phyloP scores from a whole-genome alignment of 2,329 filamentous ascomycete genomes.

The Penicillium sp. region DNA sequence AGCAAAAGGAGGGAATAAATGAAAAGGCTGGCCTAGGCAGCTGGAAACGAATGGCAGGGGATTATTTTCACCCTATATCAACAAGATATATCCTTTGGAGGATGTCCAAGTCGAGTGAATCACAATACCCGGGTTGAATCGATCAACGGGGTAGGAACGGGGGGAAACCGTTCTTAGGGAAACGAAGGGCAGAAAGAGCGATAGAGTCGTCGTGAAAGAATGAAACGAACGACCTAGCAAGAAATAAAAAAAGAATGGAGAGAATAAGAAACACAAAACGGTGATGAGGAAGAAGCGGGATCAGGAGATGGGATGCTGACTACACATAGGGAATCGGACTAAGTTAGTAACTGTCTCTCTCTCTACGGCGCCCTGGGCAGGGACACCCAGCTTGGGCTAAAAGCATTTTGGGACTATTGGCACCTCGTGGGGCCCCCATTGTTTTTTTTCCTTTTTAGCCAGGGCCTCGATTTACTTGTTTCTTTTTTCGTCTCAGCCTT shows the following conservation, averaged over 20 bases:
- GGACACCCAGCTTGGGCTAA: not conserved
- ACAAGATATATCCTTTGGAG: constrained; percentile 7
- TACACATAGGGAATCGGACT: constrained; percentile 9
- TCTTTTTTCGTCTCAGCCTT: not conserved
- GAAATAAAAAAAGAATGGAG: constrained; percentile 35
- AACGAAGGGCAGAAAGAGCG: constrained; percentile 38
- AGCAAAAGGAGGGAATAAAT: constrained; percentile 24
- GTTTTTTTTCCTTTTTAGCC: not conserved
- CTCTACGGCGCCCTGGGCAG: too few species aligned
- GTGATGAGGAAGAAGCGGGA: constrained; percentile 21
- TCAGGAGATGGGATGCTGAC: constrained; percentile 31
- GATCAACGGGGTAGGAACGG: constrained; percentile 25
- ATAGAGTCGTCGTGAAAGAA: constrained; percentile 53
- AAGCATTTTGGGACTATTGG: constrained; percentile 11
- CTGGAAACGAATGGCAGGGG: constrained; percentile 26
- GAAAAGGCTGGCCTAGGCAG: constrained; percentile 42
- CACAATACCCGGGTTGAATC: constrained; percentile 26
- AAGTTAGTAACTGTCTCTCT: not conserved
- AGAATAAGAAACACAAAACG: constrained; percentile 28
- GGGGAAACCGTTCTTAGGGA: constrained; percentile 30
- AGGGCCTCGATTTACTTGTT: not conserved
- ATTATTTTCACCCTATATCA: constrained; percentile 6
- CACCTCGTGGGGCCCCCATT: constrained; percentile 19
- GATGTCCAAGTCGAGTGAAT: constrained; percentile 16
- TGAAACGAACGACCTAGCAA: constrained; percentile 48